Conservation (phyloP, 805 yeast genomes). For the Kuraishia capsulata region DNA sequence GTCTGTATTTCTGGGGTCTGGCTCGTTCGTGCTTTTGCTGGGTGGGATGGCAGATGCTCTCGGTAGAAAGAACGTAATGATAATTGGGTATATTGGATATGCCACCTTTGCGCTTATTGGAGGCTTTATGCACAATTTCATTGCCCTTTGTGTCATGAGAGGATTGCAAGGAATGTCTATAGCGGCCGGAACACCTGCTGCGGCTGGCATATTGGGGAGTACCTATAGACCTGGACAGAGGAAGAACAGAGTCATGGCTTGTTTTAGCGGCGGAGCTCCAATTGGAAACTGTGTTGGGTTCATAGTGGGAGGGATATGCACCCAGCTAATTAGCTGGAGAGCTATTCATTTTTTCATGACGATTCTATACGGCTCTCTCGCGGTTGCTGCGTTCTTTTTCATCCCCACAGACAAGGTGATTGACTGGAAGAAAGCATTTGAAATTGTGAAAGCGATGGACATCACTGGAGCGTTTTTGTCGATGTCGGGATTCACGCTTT, state of each 20-base stretch:
- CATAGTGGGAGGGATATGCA: constrained; percentile 29
- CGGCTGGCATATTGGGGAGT: constrained; percentile 30
- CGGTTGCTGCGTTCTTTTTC: constrained; percentile 12
- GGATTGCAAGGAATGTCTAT: constrained; percentile 28
- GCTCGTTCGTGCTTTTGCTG: constrained; percentile 24
- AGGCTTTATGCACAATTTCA: constrained; percentile 22
- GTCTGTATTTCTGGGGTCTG: constrained; percentile 24
- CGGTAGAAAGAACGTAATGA: constrained; percentile 23
- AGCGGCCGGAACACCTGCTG: constrained; percentile 29
- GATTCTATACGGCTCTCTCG: constrained; percentile 21
- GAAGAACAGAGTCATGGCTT: constrained; percentile 25
- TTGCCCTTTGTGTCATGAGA: constrained; percentile 25
- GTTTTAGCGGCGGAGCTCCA: constrained; percentile 32
- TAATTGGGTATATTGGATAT: constrained; percentile 10
- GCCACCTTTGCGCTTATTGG: constrained; percentile 16
- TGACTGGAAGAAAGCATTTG: constrained; percentile 15
- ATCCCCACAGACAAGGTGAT: constrained; percentile 24
- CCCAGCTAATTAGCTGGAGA: constrained; percentile 25
- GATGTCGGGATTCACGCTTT: constrained; percentile 28
- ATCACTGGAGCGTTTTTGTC: constrained; percentile 34
- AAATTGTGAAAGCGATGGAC: constrained; percentile 22
- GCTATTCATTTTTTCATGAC: constrained; percentile 26
- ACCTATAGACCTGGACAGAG: constrained; percentile 22
- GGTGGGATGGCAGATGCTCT: constrained; percentile 29
- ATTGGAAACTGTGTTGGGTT: constrained; percentile 28